Evolutionary conservation across 495 filamentous ascomycete species (phyloP).

Genomic region (Trichoderma gamsii): DNA sequence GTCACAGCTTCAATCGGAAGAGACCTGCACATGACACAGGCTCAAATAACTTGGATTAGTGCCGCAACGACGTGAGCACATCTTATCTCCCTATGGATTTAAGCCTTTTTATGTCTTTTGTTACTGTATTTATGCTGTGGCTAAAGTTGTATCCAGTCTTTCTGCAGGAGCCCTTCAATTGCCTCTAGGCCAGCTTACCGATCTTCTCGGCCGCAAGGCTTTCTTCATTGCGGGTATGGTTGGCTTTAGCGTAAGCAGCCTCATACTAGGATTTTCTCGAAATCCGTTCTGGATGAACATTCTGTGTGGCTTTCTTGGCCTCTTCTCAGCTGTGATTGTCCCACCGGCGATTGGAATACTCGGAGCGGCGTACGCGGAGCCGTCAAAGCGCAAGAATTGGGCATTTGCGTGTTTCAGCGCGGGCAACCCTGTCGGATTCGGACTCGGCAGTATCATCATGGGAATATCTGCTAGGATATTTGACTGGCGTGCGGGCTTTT

Average conservation of each 20-base stretch:
- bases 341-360: slow-evolving; percentile 63
- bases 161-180: slow-evolving; percentile 61
- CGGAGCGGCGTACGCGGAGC: slow-evolving; percentile 55
- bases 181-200: slow-evolving; percentile 60
- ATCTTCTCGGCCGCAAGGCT: slow-evolving; percentile 57
- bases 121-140: neutral
- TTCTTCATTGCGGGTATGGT: slow-evolving; percentile 59
- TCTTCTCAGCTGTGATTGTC: slow-evolving; percentile 57
- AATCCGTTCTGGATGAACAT: slow-evolving; percentile 59
- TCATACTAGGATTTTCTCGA: slow-evolving; percentile 56
- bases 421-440: slow-evolving; percentile 66
- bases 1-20: slow-evolving; percentile 57
- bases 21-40: slow-evolving; percentile 59
- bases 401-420: slow-evolving; percentile 67
- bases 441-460: slow-evolving; percentile 58
- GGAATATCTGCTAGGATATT: slow-evolving; percentile 57
- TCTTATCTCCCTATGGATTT: neutral
- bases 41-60: slow-evolving; percentile 67
- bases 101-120: neutral
- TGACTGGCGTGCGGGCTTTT: slow-evolving; percentile 59
- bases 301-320: slow-evolving; percentile 56
- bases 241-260: slow-evolving; percentile 48
- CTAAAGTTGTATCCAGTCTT: slow-evolving; percentile 36
- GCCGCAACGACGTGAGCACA: slow-evolving; percentile 51
- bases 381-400: slow-evolving; percentile 60